These are phyloP conservation scores for Pezicula neosporulosa DNA, from an alignment of 2,329 filamentous ascomycete genomes.

Conservation along the genomic window DNA sequence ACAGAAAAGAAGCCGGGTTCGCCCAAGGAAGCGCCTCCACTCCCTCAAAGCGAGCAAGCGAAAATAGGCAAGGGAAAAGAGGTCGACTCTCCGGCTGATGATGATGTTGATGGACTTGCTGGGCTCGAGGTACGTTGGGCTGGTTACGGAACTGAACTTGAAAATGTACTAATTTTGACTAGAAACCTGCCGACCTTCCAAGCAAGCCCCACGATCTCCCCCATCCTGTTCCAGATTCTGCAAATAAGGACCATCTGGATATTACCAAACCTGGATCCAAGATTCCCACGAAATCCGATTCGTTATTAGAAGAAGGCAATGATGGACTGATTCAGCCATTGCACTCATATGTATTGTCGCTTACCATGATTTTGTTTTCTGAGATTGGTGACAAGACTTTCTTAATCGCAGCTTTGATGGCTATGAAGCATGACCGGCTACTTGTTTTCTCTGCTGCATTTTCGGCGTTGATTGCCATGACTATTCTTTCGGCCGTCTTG, in stretches of 20 bases:
- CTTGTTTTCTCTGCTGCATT: slow-evolving; percentile 96
- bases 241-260: slow-evolving; percentile 62
- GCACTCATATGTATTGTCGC: slow-evolving; percentile 87
- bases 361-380: slow-evolving; percentile 96
- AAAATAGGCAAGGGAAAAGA: slow-evolving; percentile 27
- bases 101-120: slow-evolving; percentile 28
- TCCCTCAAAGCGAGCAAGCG: slow-evolving; percentile 74
- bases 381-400: slow-evolving; percentile 99
- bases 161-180: slow-evolving; percentile 15
- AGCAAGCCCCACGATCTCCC: slow-evolving; percentile 73
- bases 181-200: slow-evolving; percentile 83
- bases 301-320: slow-evolving; percentile 39
- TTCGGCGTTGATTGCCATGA: slow-evolving; percentile 88
- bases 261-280: slow-evolving; percentile 39
- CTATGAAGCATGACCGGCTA: slow-evolving; percentile 93
- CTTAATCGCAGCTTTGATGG: slow-evolving; percentile 94
- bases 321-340: slow-evolving; percentile 70
- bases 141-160: neutral
- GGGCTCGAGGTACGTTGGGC: slow-evolving; percentile 53
- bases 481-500: slow-evolving; percentile 84
- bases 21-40: slow-evolving; percentile 79
- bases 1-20: slow-evolving; percentile 73
- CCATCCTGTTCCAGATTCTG: slow-evolving; percentile 63
- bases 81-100: slow-evolving; percentile 32
- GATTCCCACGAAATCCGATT: slow-evolving; percentile 27